Conservation (phyloP, 2,329 filamentous ascomycete species). For the Penicillium sp. region DNA sequence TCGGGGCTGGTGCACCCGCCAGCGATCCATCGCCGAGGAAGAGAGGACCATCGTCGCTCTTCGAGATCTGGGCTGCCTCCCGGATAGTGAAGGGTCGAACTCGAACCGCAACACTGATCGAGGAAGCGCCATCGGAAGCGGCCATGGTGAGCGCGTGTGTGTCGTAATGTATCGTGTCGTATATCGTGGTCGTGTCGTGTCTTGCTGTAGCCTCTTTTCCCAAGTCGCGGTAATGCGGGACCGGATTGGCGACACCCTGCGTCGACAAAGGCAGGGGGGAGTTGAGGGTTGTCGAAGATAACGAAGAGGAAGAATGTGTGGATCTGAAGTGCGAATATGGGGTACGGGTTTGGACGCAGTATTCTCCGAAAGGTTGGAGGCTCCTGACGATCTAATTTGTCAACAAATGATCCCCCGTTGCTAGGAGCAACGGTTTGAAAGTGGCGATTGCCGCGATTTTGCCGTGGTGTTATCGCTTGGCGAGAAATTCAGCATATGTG, state of each 20-base stretch:
- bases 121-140: constrained; percentile 50
- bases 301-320: constrained; percentile 32
- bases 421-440: constrained; percentile 34
- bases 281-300: constrained; percentile 22
- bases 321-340: constrained; percentile 33
- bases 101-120: constrained; percentile 59
- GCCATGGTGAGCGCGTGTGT: constrained; percentile 40
- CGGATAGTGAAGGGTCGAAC: constrained; percentile 76
- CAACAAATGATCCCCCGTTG: constrained; percentile 34
- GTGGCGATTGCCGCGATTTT: constrained; percentile 21
- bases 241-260: constrained; percentile 23
- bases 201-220: constrained; percentile 14
- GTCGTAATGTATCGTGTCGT: constrained; percentile 11
- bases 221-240: constrained; percentile 25
- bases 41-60: constrained; percentile 78
- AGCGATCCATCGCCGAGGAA: constrained; percentile 98
- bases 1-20: constrained; percentile 82
- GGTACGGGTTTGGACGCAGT: constrained; percentile 26
- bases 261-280: constrained; percentile 24
- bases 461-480: constrained; percentile 14
- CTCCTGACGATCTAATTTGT: constrained; percentile 32
- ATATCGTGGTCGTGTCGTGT: background rate
- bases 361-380: constrained; percentile 27
- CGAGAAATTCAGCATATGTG: too few species aligned
- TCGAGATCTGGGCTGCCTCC: constrained; percentile 86